phyloP scores from a whole-genome alignment of 192 early-diverging fungal species.

The Physocladia obscura region DNA sequence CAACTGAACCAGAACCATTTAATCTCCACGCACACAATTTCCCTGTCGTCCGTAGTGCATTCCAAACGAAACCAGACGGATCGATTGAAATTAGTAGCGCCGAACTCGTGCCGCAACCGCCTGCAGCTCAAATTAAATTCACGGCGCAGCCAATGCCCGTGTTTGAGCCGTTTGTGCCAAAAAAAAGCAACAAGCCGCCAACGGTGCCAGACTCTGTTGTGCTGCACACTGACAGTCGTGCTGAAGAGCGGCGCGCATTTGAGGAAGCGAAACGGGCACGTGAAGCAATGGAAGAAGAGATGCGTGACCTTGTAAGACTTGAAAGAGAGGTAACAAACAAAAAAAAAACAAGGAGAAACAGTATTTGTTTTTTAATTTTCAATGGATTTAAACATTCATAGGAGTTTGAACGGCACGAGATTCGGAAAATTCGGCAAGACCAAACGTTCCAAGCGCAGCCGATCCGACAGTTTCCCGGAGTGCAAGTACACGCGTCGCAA shows the following conservation, averaged over 20 bases:
- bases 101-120: not conserved
- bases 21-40: slow-evolving; percentile 55
- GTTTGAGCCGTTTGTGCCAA: slow-evolving; percentile 60
- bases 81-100: not conserved
- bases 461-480: slow-evolving; percentile 49
- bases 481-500: slow-evolving; percentile 54
- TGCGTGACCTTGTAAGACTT: slow-evolving; percentile 48
- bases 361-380: no score
- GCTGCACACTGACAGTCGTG: slow-evolving; percentile 57
- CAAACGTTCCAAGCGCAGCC: slow-evolving; percentile 66
- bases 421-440: slow-evolving; percentile 52
- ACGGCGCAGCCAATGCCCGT: slow-evolving; percentile 60
- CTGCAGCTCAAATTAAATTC: slow-evolving; percentile 37
- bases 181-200: slow-evolving; percentile 51
- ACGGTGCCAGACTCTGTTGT: slow-evolving; percentile 52
- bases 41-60: slow-evolving; percentile 45
- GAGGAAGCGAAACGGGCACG: slow-evolving; percentile 56
- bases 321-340: slow-evolving; percentile 47
- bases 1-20: slow-evolving; percentile 62
- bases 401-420: slow-evolving; percentile 56
- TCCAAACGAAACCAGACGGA: slow-evolving; percentile 30
- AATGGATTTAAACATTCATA: no score
- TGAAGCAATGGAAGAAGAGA: slow-evolving; percentile 55
- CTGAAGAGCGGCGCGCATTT: slow-evolving; percentile 65
- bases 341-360: not conserved